phyloP scores from a whole-genome alignment of 176 grass and related monocot species.

The Musa troglodytarum region DNA sequence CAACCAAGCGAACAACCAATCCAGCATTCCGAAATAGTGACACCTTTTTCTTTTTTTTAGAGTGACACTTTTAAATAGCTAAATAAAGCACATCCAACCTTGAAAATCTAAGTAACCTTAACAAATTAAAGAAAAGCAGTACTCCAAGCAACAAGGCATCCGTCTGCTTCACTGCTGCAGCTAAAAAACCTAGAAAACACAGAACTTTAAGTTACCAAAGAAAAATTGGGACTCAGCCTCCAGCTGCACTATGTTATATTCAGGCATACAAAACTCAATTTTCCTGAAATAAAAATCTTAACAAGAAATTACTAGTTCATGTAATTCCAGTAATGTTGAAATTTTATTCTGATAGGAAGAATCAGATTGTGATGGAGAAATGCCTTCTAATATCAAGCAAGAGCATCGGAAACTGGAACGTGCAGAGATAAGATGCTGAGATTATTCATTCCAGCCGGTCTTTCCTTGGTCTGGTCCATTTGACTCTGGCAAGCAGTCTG shows the following conservation, averaged over 20 bases:
- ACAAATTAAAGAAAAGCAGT: background rate
- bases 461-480: background rate
- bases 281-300: background rate
- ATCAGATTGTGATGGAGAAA: background rate
- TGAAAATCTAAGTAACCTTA: background rate
- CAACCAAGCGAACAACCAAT: too few relatives aligned
- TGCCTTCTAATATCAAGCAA: too few relatives aligned
- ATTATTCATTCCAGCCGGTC: background rate
- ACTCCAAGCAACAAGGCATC: background rate
- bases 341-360: background rate
- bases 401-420: slow-evolving; percentile 1
- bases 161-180: background rate
- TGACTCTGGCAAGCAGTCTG: background rate
- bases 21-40: too few relatives aligned
- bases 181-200: background rate
- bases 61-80: too few relatives aligned
- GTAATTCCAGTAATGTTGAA: background rate
- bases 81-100: too few relatives aligned
- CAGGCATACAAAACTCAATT: background rate
- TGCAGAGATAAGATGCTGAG: slow-evolving; percentile 17
- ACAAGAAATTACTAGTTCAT: background rate
- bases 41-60: too few relatives aligned
- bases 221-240: background rate
- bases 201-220: background rate
- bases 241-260: background rate